Conservation (phyloP, 2,329 filamentous ascomycete species). For the Laburnicola sp. region DNA sequence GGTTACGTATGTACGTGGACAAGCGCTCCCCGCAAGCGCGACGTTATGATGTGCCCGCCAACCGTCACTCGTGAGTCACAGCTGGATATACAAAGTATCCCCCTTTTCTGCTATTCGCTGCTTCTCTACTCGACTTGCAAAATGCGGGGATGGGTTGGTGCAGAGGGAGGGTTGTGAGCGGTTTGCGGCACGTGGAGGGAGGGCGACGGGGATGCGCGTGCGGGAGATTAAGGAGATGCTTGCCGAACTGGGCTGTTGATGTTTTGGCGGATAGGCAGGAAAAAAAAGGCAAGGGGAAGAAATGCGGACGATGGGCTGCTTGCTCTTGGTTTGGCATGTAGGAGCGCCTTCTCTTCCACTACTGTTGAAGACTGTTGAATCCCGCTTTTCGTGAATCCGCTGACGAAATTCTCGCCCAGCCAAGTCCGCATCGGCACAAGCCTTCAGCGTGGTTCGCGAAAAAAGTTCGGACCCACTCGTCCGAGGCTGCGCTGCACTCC, state of each 20-base stretch:
- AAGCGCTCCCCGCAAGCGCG: slow-evolving; percentile 18
- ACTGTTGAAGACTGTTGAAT: no score
- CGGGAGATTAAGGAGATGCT: slow-evolving; percentile 28
- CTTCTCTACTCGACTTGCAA: slow-evolving; percentile 11
- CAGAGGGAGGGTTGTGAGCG: slow-evolving; percentile 4
- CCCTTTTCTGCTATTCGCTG: slow-evolving; percentile 28
- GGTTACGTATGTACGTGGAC: slow-evolving; percentile 2
- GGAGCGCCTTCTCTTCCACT: no score
- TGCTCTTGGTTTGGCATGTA: slow-evolving; percentile 1
- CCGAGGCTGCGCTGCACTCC: slow-evolving; percentile 20
- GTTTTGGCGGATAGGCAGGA: slow-evolving; percentile 5
- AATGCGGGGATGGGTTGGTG: slow-evolving; percentile 2
- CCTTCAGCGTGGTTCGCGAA: slow-evolving; percentile 11
- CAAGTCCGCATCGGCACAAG: slow-evolving; percentile 4
- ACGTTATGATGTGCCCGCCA: slow-evolving; percentile 17
- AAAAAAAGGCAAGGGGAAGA: not conserved
- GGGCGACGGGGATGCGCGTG: slow-evolving; percentile 27
- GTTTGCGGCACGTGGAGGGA: slow-evolving; percentile 9
- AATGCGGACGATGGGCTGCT: not conserved
- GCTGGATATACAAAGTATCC: slow-evolving; percentile 13
- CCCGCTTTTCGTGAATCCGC: not conserved
- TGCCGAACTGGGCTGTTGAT: slow-evolving; percentile 6
- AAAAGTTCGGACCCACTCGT: slow-evolving; percentile 25
- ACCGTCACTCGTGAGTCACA: slow-evolving; percentile 17
- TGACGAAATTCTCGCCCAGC: not conserved